Evolutionary conservation across 345 rosid species (phyloP), one percentile per base, ranked within the genome.

Genomic region (Raphanus raphanistrum): DNA sequence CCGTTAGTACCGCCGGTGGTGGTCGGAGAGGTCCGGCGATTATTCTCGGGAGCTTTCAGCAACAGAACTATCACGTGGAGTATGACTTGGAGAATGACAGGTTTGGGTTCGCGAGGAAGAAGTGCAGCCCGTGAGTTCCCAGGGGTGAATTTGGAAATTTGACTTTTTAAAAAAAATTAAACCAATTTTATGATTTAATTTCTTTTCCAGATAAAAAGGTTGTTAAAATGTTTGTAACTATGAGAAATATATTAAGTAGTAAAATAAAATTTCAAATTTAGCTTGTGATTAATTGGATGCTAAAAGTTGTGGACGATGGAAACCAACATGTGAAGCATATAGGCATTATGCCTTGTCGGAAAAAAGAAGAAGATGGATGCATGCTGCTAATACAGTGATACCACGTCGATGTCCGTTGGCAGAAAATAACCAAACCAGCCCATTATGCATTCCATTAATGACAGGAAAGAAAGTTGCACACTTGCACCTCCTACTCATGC

Each of bases 31-130:
- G 97, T 0, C 98, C 97, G 83, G 90, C 92, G 58, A 86, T 94
- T 3, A 86, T 94, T 3, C 31, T 94, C 55, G 98, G 98, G 36
- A 88, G 83, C 80, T 94, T 87, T 32, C 98, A 94, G 87, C 93
- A 86, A 80, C 95, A 87, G 85, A 88, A 94, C 80, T 89, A 84
- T 81, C 71, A 87, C 29, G 63, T 92, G 4, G 98, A 92, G 79
- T 92, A 80, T 74, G 97, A 92, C 84, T 77, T 90, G 78, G 87
- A 79, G 38, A 87, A 90, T 28, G 82, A 90, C 45, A 84, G 91
- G 79, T 82, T 92, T 50, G 98, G 98, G 45, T 92, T 90, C 70
- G 85, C 79, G 4, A 83, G 73, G 74, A 85, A 83, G 62, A 85
- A 33, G 48, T 94, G 98, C 60, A 72, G 2, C 76, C 68, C 45